Evolutionary conservation across 768 basidiomycete genomes (phyloP), one percentile per base, ranked within the genome.

Genomic region (Hygrophorus pudorinus): DNA sequence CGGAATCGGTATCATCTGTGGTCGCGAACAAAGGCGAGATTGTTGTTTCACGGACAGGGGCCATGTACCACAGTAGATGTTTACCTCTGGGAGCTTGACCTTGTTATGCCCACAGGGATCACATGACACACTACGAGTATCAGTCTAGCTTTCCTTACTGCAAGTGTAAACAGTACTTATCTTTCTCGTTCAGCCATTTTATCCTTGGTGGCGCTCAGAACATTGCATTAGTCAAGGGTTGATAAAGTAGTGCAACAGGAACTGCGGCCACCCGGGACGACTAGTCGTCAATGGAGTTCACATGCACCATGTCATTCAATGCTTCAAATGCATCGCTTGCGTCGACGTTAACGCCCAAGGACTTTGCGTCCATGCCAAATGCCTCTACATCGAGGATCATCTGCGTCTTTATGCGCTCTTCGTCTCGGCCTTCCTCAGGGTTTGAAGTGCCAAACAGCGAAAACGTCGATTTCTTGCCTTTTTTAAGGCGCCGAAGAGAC

Each of bases 371-470:
- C 53, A 73, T 72, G 8, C 81, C 86, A 51, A 97, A 82, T 6
- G 82, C 82, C 38, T 84, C 75, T 0, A 94, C 85, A 55, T 99
- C 96, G 12, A 88, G 63, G 37, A 82, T 71, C 85, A 97, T 65
- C 62, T 93, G 91, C 40, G 63, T 63, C 36, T 78, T 77, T 48
- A 98, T 91, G 34, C 89, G 79, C 56, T 94, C 89, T 58, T 96
- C 91, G 54, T 94, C 92, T 41, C 75, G 75, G 3, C 75, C 78
- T 43, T 88, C 85, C 34, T 87, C 82, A 11, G 65, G 52, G 35
- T 59, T 59, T 2, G 71, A 50, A 38, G 64, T 67, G 21, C 85
- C 76, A 53, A 98, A 96, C 18, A 96, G 67, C 3, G 88, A 87
- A 59, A 89, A 85, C 0, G 79, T 69, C 0, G 68, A 51, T 52